Evolutionary conservation across 176 grass and related monocot species (phyloP).

Genomic region (Aechmea fasciata): DNA sequence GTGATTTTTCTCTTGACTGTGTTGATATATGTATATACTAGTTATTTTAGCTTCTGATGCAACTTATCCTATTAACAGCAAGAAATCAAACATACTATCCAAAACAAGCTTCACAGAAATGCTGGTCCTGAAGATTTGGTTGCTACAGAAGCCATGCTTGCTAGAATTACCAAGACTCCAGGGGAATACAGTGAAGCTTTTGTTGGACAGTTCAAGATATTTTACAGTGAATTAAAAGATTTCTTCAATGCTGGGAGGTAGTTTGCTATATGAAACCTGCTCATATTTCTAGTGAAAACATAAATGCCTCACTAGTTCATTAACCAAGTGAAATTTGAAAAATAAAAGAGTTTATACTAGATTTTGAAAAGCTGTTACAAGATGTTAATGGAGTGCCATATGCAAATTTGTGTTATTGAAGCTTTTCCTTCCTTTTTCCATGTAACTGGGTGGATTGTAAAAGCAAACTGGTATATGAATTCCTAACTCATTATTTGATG

Average conservation of each 20-base stretch:
- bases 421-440: neutral
- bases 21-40: neutral
- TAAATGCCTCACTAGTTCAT: neutral
- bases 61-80: conserved; percentile 48
- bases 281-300: neutral
- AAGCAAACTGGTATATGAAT: conserved; percentile 6
- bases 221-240: conserved; percentile 80
- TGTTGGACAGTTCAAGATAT: conserved; percentile 89
- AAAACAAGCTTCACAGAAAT: conserved; percentile 98
- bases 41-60: conserved; percentile 22
- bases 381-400: neutral
- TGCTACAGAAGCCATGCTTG: conserved; percentile 96
- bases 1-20: conserved; percentile 28
- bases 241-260: conserved; percentile 99
- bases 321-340: neutral
- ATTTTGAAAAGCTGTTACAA: neutral
- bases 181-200: conserved; percentile 72
- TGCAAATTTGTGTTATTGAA: neutral
- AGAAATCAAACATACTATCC: conserved; percentile 99
- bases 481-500: conserved; percentile 9
- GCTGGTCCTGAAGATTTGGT: conserved; percentile 98
- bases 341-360: neutral
- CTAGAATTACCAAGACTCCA: conserved; percentile 64
- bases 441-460: neutral
- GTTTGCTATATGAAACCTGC: conserved; percentile 7